Base-by-base conservation (phyloP, 2,329 filamentous ascomycete genomes). In the Domatiomyces catenatus region DNA sequence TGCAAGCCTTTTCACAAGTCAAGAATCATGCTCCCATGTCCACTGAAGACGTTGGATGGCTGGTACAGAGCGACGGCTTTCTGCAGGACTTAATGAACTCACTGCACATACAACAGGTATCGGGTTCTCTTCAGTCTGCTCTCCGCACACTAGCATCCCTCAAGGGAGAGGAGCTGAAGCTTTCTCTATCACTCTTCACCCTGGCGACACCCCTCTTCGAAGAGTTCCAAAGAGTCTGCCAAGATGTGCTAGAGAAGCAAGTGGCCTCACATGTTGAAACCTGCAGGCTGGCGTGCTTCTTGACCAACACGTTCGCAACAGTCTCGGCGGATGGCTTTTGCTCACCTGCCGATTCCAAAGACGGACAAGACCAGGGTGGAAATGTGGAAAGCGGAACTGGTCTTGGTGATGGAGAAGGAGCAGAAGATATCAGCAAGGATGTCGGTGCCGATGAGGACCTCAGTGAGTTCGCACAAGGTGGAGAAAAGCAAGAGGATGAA, bases 381-480 rank as follows among this genome's bases (percentile, higher is more conserved):
- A 84, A 94, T 59, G 73, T 95, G 26, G 90, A 98, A 66, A 81
- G 80, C 39, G 93, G 93, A 15, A 96, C 89, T 8, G 93, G 92
- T 32, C 79, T 98, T 20, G 93, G 92, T 18, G 92, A 95, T 45
- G 93, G 92, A 8, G 86, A 95, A 66, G 93, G 90, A 17, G 89
- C 84, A 3, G 89, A 98, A 63, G 90, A 98, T 66, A 96, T 98
- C 57, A 96, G 89, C 67, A 96, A 98, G 64, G 92, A 98, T 61
- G 84, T 98, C 46, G 80, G 86, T 56, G 83, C 90, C 15, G 90
- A 98, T 54, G 92, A 99, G 64, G 89, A 98, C 63, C 71, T 98
- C 3, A 81, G 85, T 0, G 92, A 98, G 58, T 73, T 98, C 44
- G 90, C 92, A 0, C 86, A 95, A 64, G 46, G 51, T 28, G 52